Conservation (phyloP, 1,284 basidiomycete genomes). For the Malassezia globosa region DNA sequence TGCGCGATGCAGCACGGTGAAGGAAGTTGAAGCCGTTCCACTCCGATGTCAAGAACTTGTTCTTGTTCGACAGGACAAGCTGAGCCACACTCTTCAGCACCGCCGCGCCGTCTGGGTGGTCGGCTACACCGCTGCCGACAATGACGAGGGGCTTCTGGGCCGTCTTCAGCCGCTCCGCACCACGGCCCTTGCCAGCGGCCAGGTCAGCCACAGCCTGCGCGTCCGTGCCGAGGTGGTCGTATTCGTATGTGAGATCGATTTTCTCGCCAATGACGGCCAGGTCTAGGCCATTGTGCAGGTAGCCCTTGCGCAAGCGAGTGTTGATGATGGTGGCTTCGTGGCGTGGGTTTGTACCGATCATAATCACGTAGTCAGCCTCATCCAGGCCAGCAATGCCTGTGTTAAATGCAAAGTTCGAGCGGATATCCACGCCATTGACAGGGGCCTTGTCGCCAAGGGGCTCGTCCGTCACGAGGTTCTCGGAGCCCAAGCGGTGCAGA, state of each 20-base stretch:
- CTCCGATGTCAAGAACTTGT: conserved; percentile 66
- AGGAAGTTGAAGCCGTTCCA: conserved; percentile 94
- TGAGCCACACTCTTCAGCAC: conserved; percentile 68
- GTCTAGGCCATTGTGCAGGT: conserved; percentile 72
- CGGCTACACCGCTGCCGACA: conserved; percentile 73
- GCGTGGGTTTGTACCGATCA: conserved; percentile 91
- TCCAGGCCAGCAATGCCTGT: conserved; percentile 83
- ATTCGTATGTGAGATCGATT: conserved; percentile 83
- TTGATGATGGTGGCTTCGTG: conserved; percentile 97
- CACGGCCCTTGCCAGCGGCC: conserved; percentile 60
- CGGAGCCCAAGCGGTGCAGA: conserved; percentile 83
- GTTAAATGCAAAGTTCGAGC: conserved; percentile 96
- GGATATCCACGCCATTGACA: conserved; percentile 73
- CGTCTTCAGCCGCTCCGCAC: conserved; percentile 73
- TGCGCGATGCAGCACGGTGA: conserved; percentile 76
- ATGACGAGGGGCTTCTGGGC: conserved; percentile 92
- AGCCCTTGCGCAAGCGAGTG: conserved; percentile 88
- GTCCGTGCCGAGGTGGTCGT: conserved; percentile 75
- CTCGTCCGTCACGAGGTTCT: conserved; percentile 78
- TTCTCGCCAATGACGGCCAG: conserved; percentile 82
- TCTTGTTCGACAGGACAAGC: conserved; percentile 58
- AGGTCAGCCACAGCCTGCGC: conserved; percentile 70
- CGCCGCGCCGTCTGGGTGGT: conserved; percentile 74
- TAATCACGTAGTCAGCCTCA: conserved; percentile 79
- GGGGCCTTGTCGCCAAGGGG: conserved; percentile 57